Evolutionary conservation across 768 basidiomycete genomes (phyloP).

Genomic region (Leccinellum albellum): DNA sequence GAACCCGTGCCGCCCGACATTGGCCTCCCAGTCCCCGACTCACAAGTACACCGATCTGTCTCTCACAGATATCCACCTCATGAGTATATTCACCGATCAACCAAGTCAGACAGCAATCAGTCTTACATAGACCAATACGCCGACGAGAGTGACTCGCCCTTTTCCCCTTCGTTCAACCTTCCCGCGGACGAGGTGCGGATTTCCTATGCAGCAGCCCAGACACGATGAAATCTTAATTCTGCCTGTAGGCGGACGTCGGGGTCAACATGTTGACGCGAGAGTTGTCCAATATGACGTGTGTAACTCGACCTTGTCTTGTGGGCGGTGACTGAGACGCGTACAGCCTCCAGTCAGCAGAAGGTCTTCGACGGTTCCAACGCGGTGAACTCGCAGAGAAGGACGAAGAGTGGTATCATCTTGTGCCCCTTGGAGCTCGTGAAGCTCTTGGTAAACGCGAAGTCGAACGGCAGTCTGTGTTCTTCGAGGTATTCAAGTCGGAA

Average conservation of each 20-base stretch:
- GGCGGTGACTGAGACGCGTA: constrained; percentile 9
- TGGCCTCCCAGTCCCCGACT: constrained; percentile 44
- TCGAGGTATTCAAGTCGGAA: constrained; percentile 89
- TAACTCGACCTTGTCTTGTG: constrained; percentile 5
- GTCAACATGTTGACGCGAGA: constrained; percentile 32
- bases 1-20: constrained; percentile 28
- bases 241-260: constrained; percentile 23
- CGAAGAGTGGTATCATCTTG: constrained; percentile 80
- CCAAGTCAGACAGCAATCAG: constrained; percentile 36
- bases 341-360: constrained; percentile 63
- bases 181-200: constrained; percentile 36
- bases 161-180: constrained; percentile 34
- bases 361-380: constrained; percentile 61
- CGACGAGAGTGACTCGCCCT: constrained; percentile 26
- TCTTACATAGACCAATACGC: constrained; percentile 12
- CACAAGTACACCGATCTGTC: constrained; percentile 45
- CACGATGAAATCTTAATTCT: constrained; percentile 5
- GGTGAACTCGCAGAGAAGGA: constrained; percentile 63
- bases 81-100: constrained; percentile 36
- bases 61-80: constrained; percentile 35
- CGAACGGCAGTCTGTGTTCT: constrained; percentile 80
- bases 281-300: constrained; percentile 40
- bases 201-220: constrained; percentile 23
- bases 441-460: constrained; percentile 75
- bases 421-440: constrained; percentile 66